These are phyloP conservation scores for Verticillium alfalfae DNA, from an alignment of 2,329 filamentous ascomycete genomes.

Conservation along the genomic window DNA sequence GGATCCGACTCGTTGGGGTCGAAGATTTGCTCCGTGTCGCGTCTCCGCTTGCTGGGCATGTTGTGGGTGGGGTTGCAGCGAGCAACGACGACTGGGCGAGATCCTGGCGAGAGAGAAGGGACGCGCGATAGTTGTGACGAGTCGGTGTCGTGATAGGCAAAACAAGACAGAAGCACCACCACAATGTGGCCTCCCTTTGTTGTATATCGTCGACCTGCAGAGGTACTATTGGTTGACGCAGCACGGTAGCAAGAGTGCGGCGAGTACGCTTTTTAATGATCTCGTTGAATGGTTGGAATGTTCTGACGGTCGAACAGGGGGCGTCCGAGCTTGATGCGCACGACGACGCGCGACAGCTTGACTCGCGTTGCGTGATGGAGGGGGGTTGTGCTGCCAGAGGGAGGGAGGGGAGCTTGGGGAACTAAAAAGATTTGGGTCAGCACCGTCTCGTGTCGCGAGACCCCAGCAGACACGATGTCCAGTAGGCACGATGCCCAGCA, in stretches of 20 bases:
- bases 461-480: no score
- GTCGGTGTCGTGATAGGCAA: not conserved
- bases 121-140: not conserved
- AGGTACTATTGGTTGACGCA: not conserved
- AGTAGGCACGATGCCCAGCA: not conserved
- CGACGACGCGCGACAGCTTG: not conserved
- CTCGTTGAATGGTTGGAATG: not conserved
- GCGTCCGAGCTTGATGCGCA: not conserved
- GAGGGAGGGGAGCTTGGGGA: not conserved
- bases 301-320: not conserved
- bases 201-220: not conserved
- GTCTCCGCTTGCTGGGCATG: conserved; percentile 52
- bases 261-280: not conserved
- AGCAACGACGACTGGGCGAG: not conserved
- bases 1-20: conserved; percentile 64
- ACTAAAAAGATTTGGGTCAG: not conserved
- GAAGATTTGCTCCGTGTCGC: conserved; percentile 47
- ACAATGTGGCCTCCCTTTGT: not conserved
- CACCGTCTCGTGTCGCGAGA: not conserved
- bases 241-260: not conserved
- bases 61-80: conserved; percentile 7
- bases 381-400: not conserved
- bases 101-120: not conserved
- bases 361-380: not conserved
- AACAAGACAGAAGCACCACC: not conserved